phyloP scores from a whole-genome alignment of 768 basidiomycete species.

The Chalciporus piperatus region DNA sequence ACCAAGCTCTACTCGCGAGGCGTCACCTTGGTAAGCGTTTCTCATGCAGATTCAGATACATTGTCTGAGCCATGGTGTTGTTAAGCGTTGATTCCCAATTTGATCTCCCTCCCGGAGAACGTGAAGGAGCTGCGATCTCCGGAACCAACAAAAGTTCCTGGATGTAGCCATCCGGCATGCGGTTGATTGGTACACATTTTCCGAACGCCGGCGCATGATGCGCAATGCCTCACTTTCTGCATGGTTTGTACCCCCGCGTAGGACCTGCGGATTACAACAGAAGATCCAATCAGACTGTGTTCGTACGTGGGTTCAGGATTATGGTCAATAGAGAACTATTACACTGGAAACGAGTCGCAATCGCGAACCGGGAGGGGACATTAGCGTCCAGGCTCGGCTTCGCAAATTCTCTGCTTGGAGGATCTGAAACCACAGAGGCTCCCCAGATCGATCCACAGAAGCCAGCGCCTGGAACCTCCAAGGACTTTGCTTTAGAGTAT shows the following conservation, averaged over 20 bases:
- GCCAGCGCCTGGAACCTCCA: neutral
- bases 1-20: too few species aligned
- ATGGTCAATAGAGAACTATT: neutral
- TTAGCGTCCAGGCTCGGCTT: neutral
- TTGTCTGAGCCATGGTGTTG: too few species aligned
- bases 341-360: neutral
- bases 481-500: neutral
- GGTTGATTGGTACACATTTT: conserved; percentile 22
- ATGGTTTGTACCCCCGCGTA: neutral
- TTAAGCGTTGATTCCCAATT: neutral
- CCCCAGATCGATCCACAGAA: neutral
- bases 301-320: conserved; percentile 12
- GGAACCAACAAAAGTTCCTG: conserved; percentile 11
- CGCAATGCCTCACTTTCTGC: conserved; percentile 12
- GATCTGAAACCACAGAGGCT: neutral
- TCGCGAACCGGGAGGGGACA: neutral
- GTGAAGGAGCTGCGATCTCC: conserved; percentile 21
- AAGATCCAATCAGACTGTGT: conserved; percentile 9
- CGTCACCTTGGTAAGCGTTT: too few species aligned
- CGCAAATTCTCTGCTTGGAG: neutral
- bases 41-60: too few species aligned
- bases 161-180: conserved; percentile 18
- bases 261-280: neutral
- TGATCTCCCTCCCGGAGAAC: neutral
- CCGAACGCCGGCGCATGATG: neutral